These are phyloP conservation scores for Dipodascus albidus DNA, from an alignment of 805 yeast genomes.

Conservation along the genomic window DNA sequence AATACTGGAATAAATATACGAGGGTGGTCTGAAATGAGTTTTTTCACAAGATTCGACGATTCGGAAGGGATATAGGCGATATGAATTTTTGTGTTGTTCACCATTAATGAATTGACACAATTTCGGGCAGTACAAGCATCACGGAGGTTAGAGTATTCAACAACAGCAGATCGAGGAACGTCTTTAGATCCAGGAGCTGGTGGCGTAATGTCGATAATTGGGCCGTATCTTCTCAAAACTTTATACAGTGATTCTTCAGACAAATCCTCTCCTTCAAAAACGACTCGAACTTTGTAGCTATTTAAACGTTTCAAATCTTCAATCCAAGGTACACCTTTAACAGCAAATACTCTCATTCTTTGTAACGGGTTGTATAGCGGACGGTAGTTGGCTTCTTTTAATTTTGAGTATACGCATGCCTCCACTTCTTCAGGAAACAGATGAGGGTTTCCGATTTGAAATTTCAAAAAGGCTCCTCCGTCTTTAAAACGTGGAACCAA, in stretches of 20 bases:
- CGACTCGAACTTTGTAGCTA: constrained; percentile 46
- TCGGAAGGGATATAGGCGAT: constrained; percentile 57
- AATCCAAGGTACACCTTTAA: constrained; percentile 91
- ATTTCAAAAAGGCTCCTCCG: constrained; percentile 89
- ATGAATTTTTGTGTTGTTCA: constrained; percentile 48
- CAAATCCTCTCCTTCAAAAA: constrained; percentile 65
- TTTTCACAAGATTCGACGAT: constrained; percentile 34
- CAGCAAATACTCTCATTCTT: constrained; percentile 51
- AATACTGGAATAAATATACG: constrained; percentile 72
- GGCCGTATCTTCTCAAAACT: constrained; percentile 78
- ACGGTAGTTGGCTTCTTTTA: constrained; percentile 16
- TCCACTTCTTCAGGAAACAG: constrained; percentile 41
- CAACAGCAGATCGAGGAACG: constrained; percentile 38
- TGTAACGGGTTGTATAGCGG: constrained; percentile 32
- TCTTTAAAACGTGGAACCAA: constrained; percentile 68
- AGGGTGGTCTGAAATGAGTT: constrained; percentile 61
- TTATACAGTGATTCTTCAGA: constrained; percentile 75
- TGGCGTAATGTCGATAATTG: constrained; percentile 62
- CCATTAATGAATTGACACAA: constrained; percentile 71
- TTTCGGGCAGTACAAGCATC: constrained; percentile 81
- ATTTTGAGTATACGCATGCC: constrained; percentile 33
- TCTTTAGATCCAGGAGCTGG: constrained; percentile 35
- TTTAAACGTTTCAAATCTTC: constrained; percentile 83
- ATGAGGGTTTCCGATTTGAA: constrained; percentile 42
- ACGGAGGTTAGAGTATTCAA: constrained; percentile 44